Conservation (phyloP, 2,329 filamentous ascomycete species). For the Chlorencoelia australis region DNA sequence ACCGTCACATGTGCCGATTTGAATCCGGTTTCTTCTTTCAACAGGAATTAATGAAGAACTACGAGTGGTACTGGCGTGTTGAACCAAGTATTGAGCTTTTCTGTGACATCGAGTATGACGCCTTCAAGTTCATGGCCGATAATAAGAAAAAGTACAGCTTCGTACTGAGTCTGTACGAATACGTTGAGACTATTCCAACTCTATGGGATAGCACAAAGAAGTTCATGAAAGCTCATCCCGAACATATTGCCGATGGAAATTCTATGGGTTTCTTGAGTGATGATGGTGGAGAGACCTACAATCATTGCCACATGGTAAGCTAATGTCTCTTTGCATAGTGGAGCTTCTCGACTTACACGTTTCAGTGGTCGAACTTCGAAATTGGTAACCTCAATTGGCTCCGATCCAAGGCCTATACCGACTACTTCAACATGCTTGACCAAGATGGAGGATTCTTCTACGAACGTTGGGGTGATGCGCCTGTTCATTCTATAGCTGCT, state of each 20-base stretch:
- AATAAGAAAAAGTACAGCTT: conserved; percentile 98
- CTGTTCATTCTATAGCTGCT: conserved; percentile 95
- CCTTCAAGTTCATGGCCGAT: conserved; percentile 94
- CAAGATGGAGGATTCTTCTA: conserved; percentile 96
- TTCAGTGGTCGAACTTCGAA: conserved; percentile 96
- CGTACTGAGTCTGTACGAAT: conserved; percentile 90
- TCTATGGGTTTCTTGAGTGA: conserved; percentile 87
- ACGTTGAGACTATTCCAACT: conserved; percentile 85
- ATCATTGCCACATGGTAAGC: conserved; percentile 92
- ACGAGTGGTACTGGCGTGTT: conserved; percentile 99
- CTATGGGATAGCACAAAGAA: conserved; percentile 93
- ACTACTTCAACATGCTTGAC: conserved; percentile 86
- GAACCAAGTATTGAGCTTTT: conserved; percentile 94
- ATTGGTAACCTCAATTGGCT: conserved; percentile 92
- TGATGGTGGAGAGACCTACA: conserved; percentile 85
- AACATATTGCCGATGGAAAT: conserved; percentile 78
- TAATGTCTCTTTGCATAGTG: neutral
- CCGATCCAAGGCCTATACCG: conserved; percentile 75
- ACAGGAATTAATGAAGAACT: conserved; percentile 85
- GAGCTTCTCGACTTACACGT: conserved; percentile 25
- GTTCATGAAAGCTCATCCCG: conserved; percentile 82
- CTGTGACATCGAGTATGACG: conserved; percentile 92
- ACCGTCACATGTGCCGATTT: conserved; percentile 98
- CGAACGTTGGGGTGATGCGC: conserved; percentile 95
- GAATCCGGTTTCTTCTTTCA: conserved; percentile 99